phyloP scores from a whole-genome alignment of 2,329 filamentous ascomycete species.

The Tympanopsis confertula region DNA sequence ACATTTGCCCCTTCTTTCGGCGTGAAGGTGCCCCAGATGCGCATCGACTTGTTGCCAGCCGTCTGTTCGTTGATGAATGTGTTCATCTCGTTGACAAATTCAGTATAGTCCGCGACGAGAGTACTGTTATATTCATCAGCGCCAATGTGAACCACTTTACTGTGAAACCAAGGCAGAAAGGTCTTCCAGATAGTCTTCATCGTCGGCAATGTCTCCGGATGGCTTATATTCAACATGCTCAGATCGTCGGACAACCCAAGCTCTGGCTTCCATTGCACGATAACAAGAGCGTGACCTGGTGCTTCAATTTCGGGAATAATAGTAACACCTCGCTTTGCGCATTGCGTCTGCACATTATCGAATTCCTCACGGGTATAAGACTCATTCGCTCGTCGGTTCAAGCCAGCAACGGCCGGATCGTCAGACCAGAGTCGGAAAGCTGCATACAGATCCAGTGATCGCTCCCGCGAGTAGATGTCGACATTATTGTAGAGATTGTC shows the following conservation, averaged over 20 bases:
- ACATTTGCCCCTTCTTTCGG: conserved; percentile 25
- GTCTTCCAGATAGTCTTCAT: conserved; percentile 39
- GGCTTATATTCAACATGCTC: conserved; percentile 40
- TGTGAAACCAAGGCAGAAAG: conserved; percentile 43
- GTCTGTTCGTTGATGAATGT: conserved; percentile 24
- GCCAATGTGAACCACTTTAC: conserved; percentile 40
- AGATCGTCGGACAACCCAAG: conserved; percentile 31
- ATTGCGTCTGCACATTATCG: conserved; percentile 36
- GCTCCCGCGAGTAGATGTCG: conserved; percentile 31
- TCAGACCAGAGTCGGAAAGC: conserved; percentile 42
- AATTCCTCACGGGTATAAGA: conserved; percentile 39
- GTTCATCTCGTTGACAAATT: conserved; percentile 38
- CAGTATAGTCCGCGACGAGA: conserved; percentile 31
- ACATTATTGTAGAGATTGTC: conserved; percentile 42
- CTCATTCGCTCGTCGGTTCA: conserved; percentile 39
- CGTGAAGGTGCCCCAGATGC: conserved; percentile 45
- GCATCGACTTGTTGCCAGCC: conserved; percentile 26
- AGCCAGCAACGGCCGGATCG: conserved; percentile 27
- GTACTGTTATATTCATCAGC: conserved; percentile 40
- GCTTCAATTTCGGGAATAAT: conserved; percentile 48
- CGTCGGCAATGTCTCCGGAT: conserved; percentile 39
- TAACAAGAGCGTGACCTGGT: conserved; percentile 41
- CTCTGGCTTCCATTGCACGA: conserved; percentile 48
- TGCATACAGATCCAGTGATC: conserved; percentile 36
- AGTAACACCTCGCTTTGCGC: conserved; percentile 41